Evolutionary conservation across 257 asterid species (phyloP), one percentile per base, ranked within the genome.

Genomic region (Gentiana straminea): DNA sequence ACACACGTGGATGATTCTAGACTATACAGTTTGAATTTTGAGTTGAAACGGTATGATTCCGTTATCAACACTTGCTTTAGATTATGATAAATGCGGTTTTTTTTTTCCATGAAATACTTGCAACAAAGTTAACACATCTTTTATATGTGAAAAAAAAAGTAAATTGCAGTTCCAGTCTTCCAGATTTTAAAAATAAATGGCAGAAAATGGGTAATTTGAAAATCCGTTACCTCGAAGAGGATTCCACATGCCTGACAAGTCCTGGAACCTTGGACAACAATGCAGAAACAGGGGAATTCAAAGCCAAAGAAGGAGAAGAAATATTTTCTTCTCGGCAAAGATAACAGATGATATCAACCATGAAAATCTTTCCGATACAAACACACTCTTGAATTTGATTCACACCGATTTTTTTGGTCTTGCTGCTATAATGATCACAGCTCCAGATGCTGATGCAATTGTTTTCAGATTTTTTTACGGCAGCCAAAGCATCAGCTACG

Each of bases 291-390:
- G 96, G 87, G 13, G 92, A 68, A 2, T 79, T 78, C 43, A 90
- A 61, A 51, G 94, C 94, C 52, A 38, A 51, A 39, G 69, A 62
- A 6, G 92, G 94, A 52, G 94, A 81, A 8, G 48, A 39, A 5
- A 81, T 60, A 49, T 82, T 84, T 51, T 82, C 91, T 24, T 76
- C 67, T 51, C 52, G 58, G 57, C 94, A 82, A 9, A 90, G 92
- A 51, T 65, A 81, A 69, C 85, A 84, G 32, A 86, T 72, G 1
- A 90, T 58, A 58, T 90, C 94, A 37, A 82, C 98, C 94, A 84
- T 84, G 69, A 84, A 84, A 37, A 90, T 35, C 65, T 86, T 90
- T 51, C 87, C 98, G 9, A 86, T 57, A 50, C 98, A 90, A 0
- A 71, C 33, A 56, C 96, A 86, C 1, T 72, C 70, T 50, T 35